Conservation (phyloP, 2,329 filamentous ascomycete genomes). For the Eutypa lata region DNA sequence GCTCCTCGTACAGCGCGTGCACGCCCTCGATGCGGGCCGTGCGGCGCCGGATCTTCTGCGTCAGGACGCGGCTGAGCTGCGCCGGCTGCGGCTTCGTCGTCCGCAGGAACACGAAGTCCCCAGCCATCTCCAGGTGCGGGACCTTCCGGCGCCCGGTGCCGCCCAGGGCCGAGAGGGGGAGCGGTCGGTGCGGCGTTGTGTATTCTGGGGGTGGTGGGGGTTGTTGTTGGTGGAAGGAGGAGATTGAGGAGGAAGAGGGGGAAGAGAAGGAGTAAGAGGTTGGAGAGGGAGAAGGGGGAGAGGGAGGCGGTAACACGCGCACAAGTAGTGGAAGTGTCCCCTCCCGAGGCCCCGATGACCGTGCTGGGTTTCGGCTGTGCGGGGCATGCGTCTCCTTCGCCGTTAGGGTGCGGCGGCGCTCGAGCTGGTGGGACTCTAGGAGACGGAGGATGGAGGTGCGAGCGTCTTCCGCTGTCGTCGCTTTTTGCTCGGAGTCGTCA, state of each 20-base stretch:
- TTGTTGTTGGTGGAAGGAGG: conserved; percentile 33
- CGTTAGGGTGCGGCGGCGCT: conserved; percentile 23
- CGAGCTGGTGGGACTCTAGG: conserved; percentile 36
- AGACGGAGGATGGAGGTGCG: conserved; percentile 39
- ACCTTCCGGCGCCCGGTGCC: conserved; percentile 50
- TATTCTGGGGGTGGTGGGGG: conserved; percentile 43
- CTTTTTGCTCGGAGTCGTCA: conserved; percentile 28
- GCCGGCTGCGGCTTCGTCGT: conserved; percentile 62
- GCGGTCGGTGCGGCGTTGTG: conserved; percentile 42
- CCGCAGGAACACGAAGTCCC: conserved; percentile 62
- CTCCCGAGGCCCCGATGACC: conserved; percentile 13
- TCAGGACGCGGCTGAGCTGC: conserved; percentile 55
- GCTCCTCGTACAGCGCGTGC: conserved; percentile 31
- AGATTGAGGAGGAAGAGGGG: conserved; percentile 7
- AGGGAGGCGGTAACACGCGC: too few species aligned
- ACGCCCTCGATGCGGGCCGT: conserved; percentile 36
- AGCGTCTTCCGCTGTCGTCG: conserved; percentile 35
- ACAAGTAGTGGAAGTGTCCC: conserved; percentile 29
- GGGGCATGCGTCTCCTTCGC: conserved; percentile 12
- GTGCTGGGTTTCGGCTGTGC: conserved; percentile 12
- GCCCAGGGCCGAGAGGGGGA: conserved; percentile 45
- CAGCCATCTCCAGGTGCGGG: conserved; percentile 55
- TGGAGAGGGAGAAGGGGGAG: conserved; percentile 6
- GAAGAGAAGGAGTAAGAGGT: conserved; percentile 25
- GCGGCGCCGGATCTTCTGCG: conserved; percentile 45